Evolutionary conservation across 1,139 yeast species (phyloP).

Genomic region (Arxiozyma bovina): DNA sequence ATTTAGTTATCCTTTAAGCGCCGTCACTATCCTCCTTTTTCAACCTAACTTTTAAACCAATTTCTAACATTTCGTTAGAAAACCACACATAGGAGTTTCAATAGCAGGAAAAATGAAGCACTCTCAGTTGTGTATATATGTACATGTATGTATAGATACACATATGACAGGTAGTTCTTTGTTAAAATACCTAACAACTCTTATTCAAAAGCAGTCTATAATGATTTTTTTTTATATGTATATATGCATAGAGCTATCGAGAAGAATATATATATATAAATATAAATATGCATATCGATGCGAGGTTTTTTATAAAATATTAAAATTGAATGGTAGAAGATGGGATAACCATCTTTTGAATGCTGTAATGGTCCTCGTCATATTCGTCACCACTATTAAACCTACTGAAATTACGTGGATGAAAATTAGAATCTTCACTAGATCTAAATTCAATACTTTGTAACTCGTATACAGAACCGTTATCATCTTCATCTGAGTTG

Average conservation of each 20-base stretch:
- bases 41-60: background rate
- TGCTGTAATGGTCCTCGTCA: slow-evolving; percentile 7
- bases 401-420: background rate
- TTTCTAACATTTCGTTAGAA: background rate
- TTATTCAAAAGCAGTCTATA: background rate
- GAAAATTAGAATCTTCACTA: slow-evolving; percentile 9
- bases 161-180: background rate
- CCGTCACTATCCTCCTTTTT: background rate
- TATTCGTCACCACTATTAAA: background rate
- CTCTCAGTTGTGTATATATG: background rate
- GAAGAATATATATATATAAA: background rate
- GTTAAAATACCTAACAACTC: too few species aligned
- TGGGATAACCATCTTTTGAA: slow-evolving; percentile 18
- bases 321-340: slow-evolving; percentile 23
- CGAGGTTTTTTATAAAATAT: background rate
- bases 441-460: slow-evolving; percentile 19
- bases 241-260: background rate
- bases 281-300: background rate
- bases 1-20: background rate
- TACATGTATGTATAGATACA: background rate
- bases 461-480: slow-evolving; percentile 17
- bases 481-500: background rate
- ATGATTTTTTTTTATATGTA: too few species aligned
- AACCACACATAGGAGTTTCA: background rate
- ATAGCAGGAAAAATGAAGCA: background rate